Base-by-base conservation (phyloP, 345 rosid species). In the Citrus inodora region DNA sequence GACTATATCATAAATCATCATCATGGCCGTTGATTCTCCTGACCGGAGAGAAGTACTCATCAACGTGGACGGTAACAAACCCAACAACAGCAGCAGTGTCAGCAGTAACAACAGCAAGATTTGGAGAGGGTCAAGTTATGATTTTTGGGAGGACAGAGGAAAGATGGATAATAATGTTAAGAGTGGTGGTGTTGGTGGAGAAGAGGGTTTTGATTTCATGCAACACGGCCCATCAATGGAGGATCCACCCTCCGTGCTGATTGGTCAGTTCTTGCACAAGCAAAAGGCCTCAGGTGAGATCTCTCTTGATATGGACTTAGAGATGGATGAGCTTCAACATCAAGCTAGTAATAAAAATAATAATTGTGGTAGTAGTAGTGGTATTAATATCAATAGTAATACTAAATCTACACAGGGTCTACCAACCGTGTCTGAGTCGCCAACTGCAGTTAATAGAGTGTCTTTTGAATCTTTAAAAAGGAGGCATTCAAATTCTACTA, bases 201-300 rank as follows among this genome's bases (percentile, higher is more conserved):
- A 22, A 46, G 86, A 84, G 70, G 74, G 84, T 66, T 86, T 84
- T 73, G 87, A 87, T 59, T 86, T 82, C 73, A 81, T 62, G 84
- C 85, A 40, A 64, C 73, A 73, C 13, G 63, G 27, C 3, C 30
- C n/a, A 33, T 51, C 21, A 48, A 80, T 38, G 76, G 82, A 83
- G 46, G 98, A 93, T 86, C 98, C 98, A 30, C 91, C 93, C 1
- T 91, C 97, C 2, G 86, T 78, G 88, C 80, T 92, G 51, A 95
- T 95, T 19, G 87, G 86, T 61, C 90, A 86, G 84, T 93, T 95
- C 79, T 82, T 93, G 70, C 91, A 89, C 81, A 85, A 87, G 27
- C 98, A 95, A 59, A 81, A 83, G 75, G 95, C 91, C 56, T 92
- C 95, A 19, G 92, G 97, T 2, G 92, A 92, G 70, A 79, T 88